Conservation (phyloP, 768 basidiomycete genomes). For the Leccinellum luteum region DNA sequence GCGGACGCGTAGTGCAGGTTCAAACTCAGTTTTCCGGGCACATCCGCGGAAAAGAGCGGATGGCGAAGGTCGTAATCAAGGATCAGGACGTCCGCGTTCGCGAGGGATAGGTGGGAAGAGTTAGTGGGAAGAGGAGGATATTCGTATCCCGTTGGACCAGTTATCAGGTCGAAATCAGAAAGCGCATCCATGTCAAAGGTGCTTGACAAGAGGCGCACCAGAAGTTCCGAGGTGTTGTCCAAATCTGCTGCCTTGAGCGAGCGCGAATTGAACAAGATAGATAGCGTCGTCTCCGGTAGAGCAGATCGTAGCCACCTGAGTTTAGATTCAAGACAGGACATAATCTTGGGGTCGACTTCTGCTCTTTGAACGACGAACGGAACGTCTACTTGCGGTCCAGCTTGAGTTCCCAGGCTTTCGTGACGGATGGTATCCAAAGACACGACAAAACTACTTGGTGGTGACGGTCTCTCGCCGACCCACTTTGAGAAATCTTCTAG, state of each 20-base stretch:
- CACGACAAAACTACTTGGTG: conserved; percentile 37
- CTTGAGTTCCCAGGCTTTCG: not conserved
- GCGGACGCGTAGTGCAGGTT: conserved; percentile 42
- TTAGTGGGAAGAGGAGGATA: too few relatives aligned
- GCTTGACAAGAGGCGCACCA: conserved; percentile 18
- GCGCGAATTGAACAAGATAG: conserved; percentile 8
- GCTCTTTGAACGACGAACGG: conserved; percentile 4
- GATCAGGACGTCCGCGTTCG: too few relatives aligned
- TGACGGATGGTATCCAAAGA: conserved; percentile 26
- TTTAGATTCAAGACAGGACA: conserved; percentile 21
- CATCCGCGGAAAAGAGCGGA: conserved; percentile 35
- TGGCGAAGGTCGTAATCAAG: conserved; percentile 54
- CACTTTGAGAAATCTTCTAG: conserved; percentile 40
- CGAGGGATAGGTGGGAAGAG: too few relatives aligned
- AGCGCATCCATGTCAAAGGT: too few relatives aligned
- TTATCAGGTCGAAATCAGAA: too few relatives aligned
- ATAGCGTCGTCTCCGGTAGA: conserved; percentile 4
- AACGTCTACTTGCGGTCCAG: not conserved
- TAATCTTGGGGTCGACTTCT: conserved; percentile 10
- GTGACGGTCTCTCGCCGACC: conserved; percentile 28
- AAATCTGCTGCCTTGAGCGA: not conserved
- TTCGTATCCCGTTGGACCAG: too few relatives aligned
- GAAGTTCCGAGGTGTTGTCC: conserved; percentile 11
- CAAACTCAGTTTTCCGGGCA: not conserved
- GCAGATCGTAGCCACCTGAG: conserved; percentile 13